These are phyloP conservation scores for Colletotrichum sp. DNA, from an alignment of 2,329 filamentous ascomycete genomes.

Conservation along the genomic window DNA sequence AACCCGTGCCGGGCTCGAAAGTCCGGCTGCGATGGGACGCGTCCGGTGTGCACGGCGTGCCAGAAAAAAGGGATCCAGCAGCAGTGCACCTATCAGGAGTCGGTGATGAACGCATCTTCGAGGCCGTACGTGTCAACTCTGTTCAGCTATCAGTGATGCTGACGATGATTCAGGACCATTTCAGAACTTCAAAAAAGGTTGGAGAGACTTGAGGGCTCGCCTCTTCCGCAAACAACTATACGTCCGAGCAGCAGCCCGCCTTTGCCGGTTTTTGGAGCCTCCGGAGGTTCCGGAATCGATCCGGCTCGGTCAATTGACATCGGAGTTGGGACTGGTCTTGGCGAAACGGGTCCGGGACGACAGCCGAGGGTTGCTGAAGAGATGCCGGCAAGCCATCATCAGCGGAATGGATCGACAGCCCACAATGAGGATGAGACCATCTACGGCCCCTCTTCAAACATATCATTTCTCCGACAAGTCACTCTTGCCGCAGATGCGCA, in stretches of 20 bases:
- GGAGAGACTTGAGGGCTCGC: neutral
- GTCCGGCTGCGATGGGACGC: conserved; percentile 7
- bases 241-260: fast-evolving
- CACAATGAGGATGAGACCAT: neutral
- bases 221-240: neutral
- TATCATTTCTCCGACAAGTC: neutral
- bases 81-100: conserved; percentile 1
- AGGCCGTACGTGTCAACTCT: neutral
- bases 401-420: neutral
- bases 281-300: neutral
- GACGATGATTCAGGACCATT: neutral
- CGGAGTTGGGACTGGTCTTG: neutral
- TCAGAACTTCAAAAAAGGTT: neutral
- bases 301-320: neutral
- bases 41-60: neutral
- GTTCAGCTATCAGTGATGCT: fast-evolving
- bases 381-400: neutral
- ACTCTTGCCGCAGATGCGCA: neutral
- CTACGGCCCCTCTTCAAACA: neutral
- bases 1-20: neutral
- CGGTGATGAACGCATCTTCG: neutral
- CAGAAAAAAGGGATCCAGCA: neutral
- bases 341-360: fast-evolving
- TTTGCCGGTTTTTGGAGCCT: neutral
- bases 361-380: neutral